These are phyloP conservation scores for sorghum (Sorghum bicolor) DNA, from an alignment of 176 grass and related monocot genomes.

Conservation along the genomic window Sorghum_bicolor_NCBIv3 NC_012872.2:66034501-66035000, in stretches of 20 bases:
- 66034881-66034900: neutral
- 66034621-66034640: conserved; percentile 59
- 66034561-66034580: conserved; percentile 68
- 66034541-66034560: conserved; percentile 72
- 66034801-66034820: conserved; percentile 53
- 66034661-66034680: conserved; percentile 42
- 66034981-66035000: conserved; percentile 39
- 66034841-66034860: conserved; percentile 49
- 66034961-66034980: conserved; percentile 63
- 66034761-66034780: conserved; percentile 61
- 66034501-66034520: conserved; percentile 53
- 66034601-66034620: conserved; percentile 47
- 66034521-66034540: conserved; percentile 57
- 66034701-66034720: conserved; percentile 50
- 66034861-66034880: neutral
- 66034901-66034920: neutral
- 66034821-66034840: conserved; percentile 46
- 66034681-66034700: conserved; percentile 42
- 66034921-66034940: conserved; percentile 38
- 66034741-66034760: conserved; percentile 59
- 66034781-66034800: conserved; percentile 82
- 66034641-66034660: conserved; percentile 71
- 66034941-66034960: conserved; percentile 71
- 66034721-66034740: conserved; percentile 76
- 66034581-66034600: conserved; percentile 50